These are phyloP conservation scores for Saitozyma sp. DNA, from an alignment of 768 basidiomycete species.

Conservation along the genomic window DNA sequence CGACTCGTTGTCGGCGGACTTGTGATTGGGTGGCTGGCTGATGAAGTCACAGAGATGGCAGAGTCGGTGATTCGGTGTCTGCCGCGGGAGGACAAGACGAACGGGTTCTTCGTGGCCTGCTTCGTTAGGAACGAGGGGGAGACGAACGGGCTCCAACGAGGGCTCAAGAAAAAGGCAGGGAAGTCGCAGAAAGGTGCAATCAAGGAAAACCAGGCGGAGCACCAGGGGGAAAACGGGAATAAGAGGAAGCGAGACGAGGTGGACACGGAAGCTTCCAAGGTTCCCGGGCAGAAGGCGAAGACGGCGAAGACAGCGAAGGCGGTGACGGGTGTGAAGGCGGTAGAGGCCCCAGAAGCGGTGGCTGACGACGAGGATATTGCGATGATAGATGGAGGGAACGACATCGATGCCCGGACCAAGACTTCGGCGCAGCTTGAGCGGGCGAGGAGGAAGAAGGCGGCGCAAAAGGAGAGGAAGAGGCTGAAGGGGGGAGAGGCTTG, in stretches of 20 bases:
- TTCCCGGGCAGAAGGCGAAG: not conserved
- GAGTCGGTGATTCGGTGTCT: constrained; percentile 50
- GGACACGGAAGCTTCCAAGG: not conserved
- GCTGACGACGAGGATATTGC: not conserved
- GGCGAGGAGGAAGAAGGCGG: constrained; percentile 39
- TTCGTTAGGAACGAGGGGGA: constrained; percentile 58
- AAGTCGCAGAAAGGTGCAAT: not conserved
- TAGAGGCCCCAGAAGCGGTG: not conserved
- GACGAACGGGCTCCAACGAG: not conserved
- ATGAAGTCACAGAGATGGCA: constrained; percentile 56
- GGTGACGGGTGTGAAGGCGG: not conserved
- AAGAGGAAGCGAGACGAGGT: constrained; percentile 7
- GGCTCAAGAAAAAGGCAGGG: not conserved
- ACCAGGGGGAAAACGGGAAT: constrained; percentile 3
- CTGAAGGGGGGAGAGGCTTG: no score
- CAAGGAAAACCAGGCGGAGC: not conserved
- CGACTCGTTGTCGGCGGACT: not conserved
- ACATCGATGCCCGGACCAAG: constrained; percentile 19
- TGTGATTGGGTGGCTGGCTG: no score
- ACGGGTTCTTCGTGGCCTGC: constrained; percentile 98
- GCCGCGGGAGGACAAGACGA: constrained; percentile 69
- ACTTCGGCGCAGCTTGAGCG: constrained; percentile 31
- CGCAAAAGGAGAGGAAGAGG: constrained; percentile 31
- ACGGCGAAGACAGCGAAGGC: not conserved
- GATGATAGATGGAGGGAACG: constrained; percentile 12